Conservation (phyloP, 805 yeast species). For the Dipodascus geniculatus region DNA sequence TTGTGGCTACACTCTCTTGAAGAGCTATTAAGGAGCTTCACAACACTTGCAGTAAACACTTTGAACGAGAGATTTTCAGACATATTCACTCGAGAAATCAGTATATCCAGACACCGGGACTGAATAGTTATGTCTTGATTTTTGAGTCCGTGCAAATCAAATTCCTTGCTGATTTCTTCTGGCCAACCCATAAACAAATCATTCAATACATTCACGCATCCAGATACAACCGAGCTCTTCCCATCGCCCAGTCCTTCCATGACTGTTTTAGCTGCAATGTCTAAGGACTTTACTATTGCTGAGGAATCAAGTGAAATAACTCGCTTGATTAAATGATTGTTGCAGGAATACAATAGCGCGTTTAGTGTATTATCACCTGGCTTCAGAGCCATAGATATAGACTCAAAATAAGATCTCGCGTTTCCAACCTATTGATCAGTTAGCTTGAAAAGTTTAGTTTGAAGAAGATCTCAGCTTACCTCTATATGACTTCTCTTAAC, state of each 20-base stretch:
- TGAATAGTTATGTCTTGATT: conserved; percentile 16
- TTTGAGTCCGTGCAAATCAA: conserved; percentile 23
- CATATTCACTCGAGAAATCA: conserved; percentile 18
- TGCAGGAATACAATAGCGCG: conserved; percentile 28
- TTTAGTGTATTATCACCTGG: not conserved
- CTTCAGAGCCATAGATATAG: not conserved
- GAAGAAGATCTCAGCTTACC: not conserved
- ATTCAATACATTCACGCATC: conserved; percentile 22
- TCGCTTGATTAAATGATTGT: conserved; percentile 35
- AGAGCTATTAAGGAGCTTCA: conserved; percentile 20
- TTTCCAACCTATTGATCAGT: not conserved
- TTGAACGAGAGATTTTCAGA: conserved; percentile 21
- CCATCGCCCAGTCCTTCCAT: conserved; percentile 24
- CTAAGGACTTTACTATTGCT: conserved; percentile 22
- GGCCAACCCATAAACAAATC: conserved; percentile 31
- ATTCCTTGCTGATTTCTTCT: conserved; percentile 21
- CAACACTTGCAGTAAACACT: conserved; percentile 25
- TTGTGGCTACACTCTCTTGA: conserved; percentile 16
- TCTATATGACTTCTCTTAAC: not conserved
- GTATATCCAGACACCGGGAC: conserved; percentile 16
- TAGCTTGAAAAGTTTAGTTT: not conserved
- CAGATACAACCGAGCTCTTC: conserved; percentile 16
- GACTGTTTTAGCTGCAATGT: conserved; percentile 24
- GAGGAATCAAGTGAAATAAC: conserved; percentile 30
- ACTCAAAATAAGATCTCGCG: not conserved